Evolutionary conservation across 2,329 filamentous ascomycete genomes (phyloP).

Genomic region (Colletotrichum theobromicola): DNA sequence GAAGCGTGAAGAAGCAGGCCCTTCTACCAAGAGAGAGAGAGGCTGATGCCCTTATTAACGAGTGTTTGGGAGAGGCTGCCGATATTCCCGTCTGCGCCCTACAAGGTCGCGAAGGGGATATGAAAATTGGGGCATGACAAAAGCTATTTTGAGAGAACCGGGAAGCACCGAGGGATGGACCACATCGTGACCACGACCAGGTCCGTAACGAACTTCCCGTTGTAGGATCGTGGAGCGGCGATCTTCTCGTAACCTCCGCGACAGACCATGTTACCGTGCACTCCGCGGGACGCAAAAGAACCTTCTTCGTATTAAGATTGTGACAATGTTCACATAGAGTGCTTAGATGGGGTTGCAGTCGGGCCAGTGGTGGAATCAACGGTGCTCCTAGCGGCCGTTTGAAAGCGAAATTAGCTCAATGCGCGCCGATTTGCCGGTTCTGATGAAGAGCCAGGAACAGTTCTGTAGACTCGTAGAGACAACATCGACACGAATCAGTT

Average conservation of each 20-base stretch:
- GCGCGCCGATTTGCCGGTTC: neutral
- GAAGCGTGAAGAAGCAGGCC: neutral
- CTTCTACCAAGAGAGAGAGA: neutral
- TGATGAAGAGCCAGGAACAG: neutral
- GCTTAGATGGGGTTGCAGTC: neutral
- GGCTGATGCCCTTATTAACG: neutral
- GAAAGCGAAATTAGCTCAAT: neutral
- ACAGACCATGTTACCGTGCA: neutral
- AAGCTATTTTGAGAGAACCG: slow-evolving; percentile 2
- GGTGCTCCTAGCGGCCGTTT: neutral
- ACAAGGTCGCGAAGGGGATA: neutral
- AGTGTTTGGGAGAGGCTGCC: neutral
- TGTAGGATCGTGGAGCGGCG: neutral
- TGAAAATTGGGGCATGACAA: neutral
- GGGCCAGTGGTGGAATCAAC: neutral
- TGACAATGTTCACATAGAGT: neutral
- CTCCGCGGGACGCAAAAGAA: neutral
- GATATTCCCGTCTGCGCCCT: neutral
- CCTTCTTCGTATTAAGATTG: slow-evolving; percentile 11
- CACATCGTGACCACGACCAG: neutral
- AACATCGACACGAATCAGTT: neutral
- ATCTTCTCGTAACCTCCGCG: neutral
- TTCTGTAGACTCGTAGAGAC: neutral
- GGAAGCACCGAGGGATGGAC: neutral
- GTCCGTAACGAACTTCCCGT: neutral